Base-by-base conservation (phyloP, 331 rosid species). In the Telfairia occidentalis region DNA sequence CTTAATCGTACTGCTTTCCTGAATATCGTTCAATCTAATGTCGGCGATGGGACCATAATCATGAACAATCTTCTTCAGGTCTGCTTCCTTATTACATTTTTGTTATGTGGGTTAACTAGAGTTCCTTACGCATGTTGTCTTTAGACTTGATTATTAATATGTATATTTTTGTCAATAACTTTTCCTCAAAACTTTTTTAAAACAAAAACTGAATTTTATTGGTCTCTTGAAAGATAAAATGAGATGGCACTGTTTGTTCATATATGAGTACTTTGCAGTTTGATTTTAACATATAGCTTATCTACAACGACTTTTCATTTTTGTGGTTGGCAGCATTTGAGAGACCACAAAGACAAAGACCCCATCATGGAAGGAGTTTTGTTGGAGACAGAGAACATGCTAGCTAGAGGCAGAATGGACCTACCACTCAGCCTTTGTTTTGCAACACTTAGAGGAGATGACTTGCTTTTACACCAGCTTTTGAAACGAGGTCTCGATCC, bases 11-110 rank as follows among this genome's bases (percentile, higher is more conserved):
- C 97, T 0, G 80, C 84, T 0, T 95, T 95, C 84, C 57, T 95
- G 80, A 95, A 81, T 55, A 89, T 92, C 30, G 97, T 95, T 71
- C 93, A 92, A 57, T 90, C 99, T 59, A 90, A 92, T 35, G 86
- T 92, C 0, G 99, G 97, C 7, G 99, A 95, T 43, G 99, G 99
- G 77, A 87, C 90, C 79, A 84, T 92, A 48, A 92, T 95, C 78
- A 89, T 95, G 89, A 95, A 92, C 49, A 95, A 95, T 79, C 97
- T 95, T 66, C 97, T 95, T 79, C 85, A 95, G 97, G 99, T 95
- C 2, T 50, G 89, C 75, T 34, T 26, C 30, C 29, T 29, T 43
- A 16, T 35, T 19, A 55, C 58, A 26, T 0, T 55, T 19, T 73
- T 43, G 2, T 43, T 76, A 61, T 61, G n/a, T 37, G 29, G 30